Percentiles rank a stretch among this genome's conserved stretches.
Evolutionary conservation across 2,329 filamentous ascomycete genomes (phyloP).

Genomic region (Neofusicoccum ribis): DNA sequence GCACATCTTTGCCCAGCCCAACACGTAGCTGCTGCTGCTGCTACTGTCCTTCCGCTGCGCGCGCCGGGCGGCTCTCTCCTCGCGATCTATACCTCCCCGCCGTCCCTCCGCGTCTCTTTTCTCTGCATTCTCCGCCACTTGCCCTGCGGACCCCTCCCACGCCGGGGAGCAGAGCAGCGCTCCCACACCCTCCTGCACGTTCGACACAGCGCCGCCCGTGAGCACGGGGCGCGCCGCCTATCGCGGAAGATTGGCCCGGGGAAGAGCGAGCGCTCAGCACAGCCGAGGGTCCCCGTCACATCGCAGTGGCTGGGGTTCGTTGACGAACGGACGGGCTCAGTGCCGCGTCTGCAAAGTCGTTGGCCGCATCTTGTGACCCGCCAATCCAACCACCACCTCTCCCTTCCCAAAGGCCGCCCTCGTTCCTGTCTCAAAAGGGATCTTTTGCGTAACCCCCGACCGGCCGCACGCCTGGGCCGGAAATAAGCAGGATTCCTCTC

Average conservation of each 20-base stretch:
- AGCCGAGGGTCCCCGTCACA: slow-evolving; percentile 4
- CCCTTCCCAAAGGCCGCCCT: neutral
- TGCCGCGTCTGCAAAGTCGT: neutral
- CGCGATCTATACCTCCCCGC: neutral
- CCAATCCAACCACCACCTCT: slow-evolving; percentile 12
- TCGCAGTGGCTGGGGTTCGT: neutral
- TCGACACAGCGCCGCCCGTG: neutral
- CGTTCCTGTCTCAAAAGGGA: neutral
- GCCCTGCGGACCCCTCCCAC: neutral
- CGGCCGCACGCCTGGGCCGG: neutral
- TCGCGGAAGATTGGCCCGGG: slow-evolving; percentile 13
- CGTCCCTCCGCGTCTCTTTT: neutral
- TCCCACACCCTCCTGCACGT: slow-evolving; percentile 7
- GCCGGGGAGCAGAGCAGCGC: neutral
- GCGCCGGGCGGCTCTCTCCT: neutral
- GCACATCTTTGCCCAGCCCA: slow-evolving; percentile 6
- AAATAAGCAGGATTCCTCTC: slow-evolving; percentile 1
- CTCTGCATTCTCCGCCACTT: neutral
- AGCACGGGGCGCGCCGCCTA: slow-evolving; percentile 7
- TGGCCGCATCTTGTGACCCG: slow-evolving; percentile 10
- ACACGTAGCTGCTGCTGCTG: neutral
- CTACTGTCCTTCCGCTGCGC: neutral
- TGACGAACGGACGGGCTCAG: neutral
- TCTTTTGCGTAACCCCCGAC: slow-evolving; percentile 6
- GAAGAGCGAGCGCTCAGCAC: neutral